Percentiles rank a stretch among this genome's conserved stretches.
Evolutionary conservation across 805 yeast genomes (phyloP).

Genomic region (Wickerhamiella kazuoi): DNA sequence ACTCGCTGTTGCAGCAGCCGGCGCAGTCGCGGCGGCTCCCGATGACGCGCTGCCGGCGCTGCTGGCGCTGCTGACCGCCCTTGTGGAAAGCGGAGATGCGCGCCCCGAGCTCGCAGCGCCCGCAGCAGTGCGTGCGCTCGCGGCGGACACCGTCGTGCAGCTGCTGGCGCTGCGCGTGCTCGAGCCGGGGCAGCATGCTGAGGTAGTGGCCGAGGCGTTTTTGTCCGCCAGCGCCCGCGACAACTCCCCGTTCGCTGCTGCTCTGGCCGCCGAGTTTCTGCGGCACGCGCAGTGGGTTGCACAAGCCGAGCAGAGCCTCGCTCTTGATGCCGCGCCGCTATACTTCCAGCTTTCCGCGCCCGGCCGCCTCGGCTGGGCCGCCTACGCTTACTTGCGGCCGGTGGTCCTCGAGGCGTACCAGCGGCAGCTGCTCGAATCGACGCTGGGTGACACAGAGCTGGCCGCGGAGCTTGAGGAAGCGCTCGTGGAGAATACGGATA

Average conservation of each 20-base stretch:
- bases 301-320: background rate
- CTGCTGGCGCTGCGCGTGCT: background rate
- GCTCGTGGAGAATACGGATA: background rate
- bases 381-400: slow-evolving; percentile 1
- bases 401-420: background rate
- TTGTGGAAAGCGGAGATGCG: background rate
- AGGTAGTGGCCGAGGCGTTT: background rate
- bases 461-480: background rate
- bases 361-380: slow-evolving; percentile 3
- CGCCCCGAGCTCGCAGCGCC: background rate
- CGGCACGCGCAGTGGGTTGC: background rate
- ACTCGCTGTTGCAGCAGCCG: background rate
- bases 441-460: background rate
- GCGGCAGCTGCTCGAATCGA: slow-evolving; percentile 1
- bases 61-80: background rate
- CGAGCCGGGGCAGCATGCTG: background rate
- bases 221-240: too few relatives aligned
- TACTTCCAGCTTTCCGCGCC: background rate
- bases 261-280: background rate
- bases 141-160: background rate
- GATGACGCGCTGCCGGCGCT: background rate
- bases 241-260: background rate
- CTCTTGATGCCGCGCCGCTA: background rate
- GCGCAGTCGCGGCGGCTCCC: background rate
- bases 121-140: background rate